Evolutionary conservation across 805 yeast species (phyloP).

Genomic region (Barnettozyma botsteinii): DNA sequence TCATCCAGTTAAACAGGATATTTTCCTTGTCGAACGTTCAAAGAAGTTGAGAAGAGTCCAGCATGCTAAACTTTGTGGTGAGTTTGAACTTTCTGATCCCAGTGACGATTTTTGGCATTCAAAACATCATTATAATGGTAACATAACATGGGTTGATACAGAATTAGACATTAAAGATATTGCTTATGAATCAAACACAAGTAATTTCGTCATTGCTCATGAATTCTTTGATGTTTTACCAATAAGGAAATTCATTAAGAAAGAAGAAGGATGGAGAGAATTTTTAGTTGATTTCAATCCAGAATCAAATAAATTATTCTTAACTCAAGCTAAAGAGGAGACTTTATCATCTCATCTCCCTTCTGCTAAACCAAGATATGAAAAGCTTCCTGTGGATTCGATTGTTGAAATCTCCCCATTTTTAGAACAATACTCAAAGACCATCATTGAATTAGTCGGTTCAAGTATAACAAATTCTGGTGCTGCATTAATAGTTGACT

Average conservation of each 20-base stretch:
- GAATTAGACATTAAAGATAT: slow-evolving; percentile 38
- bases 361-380: slow-evolving; percentile 41
- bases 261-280: slow-evolving; percentile 75
- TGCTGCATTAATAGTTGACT: slow-evolving; percentile 69
- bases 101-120: slow-evolving; percentile 15
- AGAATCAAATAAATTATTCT: slow-evolving; percentile 37
- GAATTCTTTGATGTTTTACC: slow-evolving; percentile 89
- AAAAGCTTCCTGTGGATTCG: slow-evolving; percentile 47
- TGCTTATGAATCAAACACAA: not conserved
- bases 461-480: slow-evolving; percentile 40
- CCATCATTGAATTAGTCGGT: slow-evolving; percentile 42
- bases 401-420: slow-evolving; percentile 74
- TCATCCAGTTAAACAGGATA: slow-evolving; percentile 21
- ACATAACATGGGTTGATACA: slow-evolving; percentile 55
- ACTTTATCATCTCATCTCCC: slow-evolving; percentile 62
- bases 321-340: slow-evolving; percentile 51
- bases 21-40: slow-evolving; percentile 68
- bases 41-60: slow-evolving; percentile 57
- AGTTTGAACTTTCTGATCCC: slow-evolving; percentile 6
- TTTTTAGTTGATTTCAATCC: slow-evolving; percentile 51
- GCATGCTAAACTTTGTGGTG: slow-evolving; percentile 40
- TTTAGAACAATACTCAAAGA: slow-evolving; percentile 50
- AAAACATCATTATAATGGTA: slow-evolving; percentile 39
- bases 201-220: slow-evolving; percentile 68
- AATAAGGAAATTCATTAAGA: slow-evolving; percentile 58